These are phyloP conservation scores for Xylaria digitata DNA, from an alignment of 2,329 filamentous ascomycete species.

Conservation along the genomic window DNA sequence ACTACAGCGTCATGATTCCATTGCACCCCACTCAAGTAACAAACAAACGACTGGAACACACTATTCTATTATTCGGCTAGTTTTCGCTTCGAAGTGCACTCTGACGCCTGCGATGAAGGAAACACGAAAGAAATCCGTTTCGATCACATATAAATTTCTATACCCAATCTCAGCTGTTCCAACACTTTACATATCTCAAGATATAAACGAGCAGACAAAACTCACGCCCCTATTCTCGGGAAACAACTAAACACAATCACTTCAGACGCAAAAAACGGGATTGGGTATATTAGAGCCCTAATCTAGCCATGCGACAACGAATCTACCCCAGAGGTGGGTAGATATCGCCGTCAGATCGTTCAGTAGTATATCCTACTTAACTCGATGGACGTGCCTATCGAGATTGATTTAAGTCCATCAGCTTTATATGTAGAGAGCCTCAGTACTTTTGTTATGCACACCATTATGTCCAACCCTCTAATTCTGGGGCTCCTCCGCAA, in stretches of 20 bases:
- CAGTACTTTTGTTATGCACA: not conserved
- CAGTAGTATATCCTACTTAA: not conserved
- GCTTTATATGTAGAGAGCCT: not conserved
- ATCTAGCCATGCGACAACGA: not conserved
- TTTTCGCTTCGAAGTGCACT: not conserved
- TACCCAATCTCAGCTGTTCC: not conserved
- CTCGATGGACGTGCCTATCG: not conserved
- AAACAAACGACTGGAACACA: not conserved
- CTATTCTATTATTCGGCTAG: not conserved
- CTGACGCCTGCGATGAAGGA: not conserved
- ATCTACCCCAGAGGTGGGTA: not conserved
- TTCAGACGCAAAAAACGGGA: not conserved
- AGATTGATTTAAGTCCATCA: not conserved
- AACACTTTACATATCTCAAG: not conserved
- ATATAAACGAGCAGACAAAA: not conserved
- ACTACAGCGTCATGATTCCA: no score
- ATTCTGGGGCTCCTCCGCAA: constrained; percentile 80
- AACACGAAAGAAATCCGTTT: not conserved
- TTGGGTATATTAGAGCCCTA: constrained; percentile 13
- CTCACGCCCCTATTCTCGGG: not conserved
- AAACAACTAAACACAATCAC: no score
- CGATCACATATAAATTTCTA: not conserved
- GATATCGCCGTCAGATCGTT: not conserved
- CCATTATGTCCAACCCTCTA: constrained; percentile 21
- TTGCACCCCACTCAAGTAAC: not conserved